Evolutionary conservation across 352 stramenopile genomes (phyloP).

Genomic region (Phytophthora palmivora): DNA sequence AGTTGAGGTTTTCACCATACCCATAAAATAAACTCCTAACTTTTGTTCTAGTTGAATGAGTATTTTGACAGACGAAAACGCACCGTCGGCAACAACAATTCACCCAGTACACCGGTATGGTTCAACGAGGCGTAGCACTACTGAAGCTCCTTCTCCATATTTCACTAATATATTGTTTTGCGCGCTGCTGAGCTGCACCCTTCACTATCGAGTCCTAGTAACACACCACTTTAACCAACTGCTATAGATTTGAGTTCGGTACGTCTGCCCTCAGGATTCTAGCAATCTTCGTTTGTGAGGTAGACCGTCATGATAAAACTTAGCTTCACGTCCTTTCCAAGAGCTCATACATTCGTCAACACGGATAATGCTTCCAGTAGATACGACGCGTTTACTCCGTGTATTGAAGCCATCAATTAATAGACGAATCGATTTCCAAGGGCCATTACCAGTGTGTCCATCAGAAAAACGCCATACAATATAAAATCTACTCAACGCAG

Average conservation of each 20-base stretch:
- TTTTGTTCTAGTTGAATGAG: neutral
- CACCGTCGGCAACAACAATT: neutral
- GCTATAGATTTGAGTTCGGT: slow-evolving; percentile 6
- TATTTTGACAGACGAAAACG: neutral
- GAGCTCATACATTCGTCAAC: slow-evolving; percentile 11
- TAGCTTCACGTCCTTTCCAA: slow-evolving; percentile 5
- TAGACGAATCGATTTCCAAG: neutral
- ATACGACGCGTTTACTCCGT: neutral
- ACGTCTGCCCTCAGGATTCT: neutral
- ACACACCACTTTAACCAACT: slow-evolving; percentile 4
- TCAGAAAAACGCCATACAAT: too few relatives aligned
- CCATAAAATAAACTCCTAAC: slow-evolving; percentile 1
- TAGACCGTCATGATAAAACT: slow-evolving; percentile 3
- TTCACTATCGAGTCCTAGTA: slow-evolving; percentile 4
- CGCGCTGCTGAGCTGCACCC: neutral
- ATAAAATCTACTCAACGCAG: too few relatives aligned
- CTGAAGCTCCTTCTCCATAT: slow-evolving; percentile 1
- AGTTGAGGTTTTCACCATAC: neutral
- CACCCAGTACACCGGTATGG: neutral
- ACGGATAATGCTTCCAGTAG: slow-evolving; percentile 1
- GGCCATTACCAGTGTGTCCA: neutral
- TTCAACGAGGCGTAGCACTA: neutral
- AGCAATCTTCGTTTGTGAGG: slow-evolving; percentile 1
- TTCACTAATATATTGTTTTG: neutral
- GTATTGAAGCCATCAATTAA: neutral